Conservation (phyloP, 1,284 basidiomycete species). For the Moesziomyces aphidis region DNA sequence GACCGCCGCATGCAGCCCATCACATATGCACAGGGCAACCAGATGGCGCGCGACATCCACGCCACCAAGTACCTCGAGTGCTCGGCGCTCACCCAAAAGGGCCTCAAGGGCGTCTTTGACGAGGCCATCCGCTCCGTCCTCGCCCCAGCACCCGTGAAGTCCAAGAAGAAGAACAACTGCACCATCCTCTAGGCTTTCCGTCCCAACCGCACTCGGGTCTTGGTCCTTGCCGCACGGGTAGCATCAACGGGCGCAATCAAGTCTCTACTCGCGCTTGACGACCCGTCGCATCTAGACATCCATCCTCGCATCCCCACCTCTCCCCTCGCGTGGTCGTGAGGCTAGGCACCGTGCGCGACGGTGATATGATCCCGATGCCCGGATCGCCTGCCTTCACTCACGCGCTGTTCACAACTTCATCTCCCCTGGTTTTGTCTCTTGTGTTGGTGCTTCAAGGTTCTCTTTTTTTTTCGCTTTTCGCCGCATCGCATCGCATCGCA, state of each 20-base stretch:
- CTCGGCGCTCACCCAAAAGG: conserved; percentile 97
- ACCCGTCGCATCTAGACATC: no score
- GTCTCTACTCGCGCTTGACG: no score
- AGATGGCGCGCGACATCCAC: conserved; percentile 92
- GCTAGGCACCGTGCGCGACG: no score
- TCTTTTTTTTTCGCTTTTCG: neutral
- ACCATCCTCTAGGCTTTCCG: conserved; percentile 51
- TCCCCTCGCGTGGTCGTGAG: no score
- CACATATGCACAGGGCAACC: conserved; percentile 86
- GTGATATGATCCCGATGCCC: no score
- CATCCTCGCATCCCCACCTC: no score
- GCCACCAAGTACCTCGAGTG: conserved; percentile 94
- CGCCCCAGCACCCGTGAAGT: conserved; percentile 62
- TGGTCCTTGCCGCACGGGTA: no score
- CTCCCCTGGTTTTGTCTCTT: neutral
- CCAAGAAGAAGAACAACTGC: conserved; percentile 66
- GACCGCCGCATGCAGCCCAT: conserved; percentile 96
- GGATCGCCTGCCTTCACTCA: neutral
- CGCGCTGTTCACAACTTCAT: neutral
- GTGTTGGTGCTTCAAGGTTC: neutral
- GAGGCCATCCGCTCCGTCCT: conserved; percentile 65
- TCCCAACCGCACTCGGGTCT: neutral
- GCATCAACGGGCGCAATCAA: no score
- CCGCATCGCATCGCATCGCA: neutral
- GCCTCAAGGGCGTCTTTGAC: conserved; percentile 66